Base-by-base conservation (phyloP, 2,329 filamentous ascomycete species). In the Claviceps maximensis region DNA sequence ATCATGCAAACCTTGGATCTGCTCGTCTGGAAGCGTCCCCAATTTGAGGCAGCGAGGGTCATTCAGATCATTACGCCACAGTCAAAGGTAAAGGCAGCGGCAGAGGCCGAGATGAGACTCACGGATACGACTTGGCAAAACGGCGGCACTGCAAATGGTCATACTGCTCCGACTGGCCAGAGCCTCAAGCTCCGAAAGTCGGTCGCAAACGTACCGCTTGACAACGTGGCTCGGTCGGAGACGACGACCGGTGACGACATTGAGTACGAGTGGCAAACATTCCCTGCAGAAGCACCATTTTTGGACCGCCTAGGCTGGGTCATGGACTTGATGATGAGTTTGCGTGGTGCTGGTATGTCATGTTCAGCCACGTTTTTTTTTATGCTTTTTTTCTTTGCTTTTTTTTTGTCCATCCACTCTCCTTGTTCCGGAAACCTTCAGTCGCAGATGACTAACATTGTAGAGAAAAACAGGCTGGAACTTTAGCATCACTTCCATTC, bases 241-340 rank as follows among this genome's bases (percentile, higher is more conserved):
- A 40, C 31, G 15, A 19, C 7, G 21, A 31, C 13, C n/a, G 49
- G 10, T 2, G 31, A 68, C 19, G 64, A 67, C 5, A 67, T 68
- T 47, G 72, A 78, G 54, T 82, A 82, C 53, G 74, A 76, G 59
- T 84, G 81, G 81, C 74, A 84, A 61, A 65, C 72, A 1, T 84
- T 76, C 57, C 81, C 80, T 0, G 69, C 70, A 4, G 62, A 74
- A 3, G 74, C 65, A 1, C 63, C 75, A 0, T 74, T 81, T 47
- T 50, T 61, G 25, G 64, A 74, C 42, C 73, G 81, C 12, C 62
- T 83, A 8, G 67, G 67, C 57, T 84, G 81, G 81, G 67, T 73
- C 0, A 60, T 72, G 17, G 80, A 83, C 57, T 68, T 84, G n/a
- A 65, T 73, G 15, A 67, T 69, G 31, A 76, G 75, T 51, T 76